phyloP scores from a whole-genome alignment of 805 yeast genomes.

The Metschnikowia gelsemii region DNA sequence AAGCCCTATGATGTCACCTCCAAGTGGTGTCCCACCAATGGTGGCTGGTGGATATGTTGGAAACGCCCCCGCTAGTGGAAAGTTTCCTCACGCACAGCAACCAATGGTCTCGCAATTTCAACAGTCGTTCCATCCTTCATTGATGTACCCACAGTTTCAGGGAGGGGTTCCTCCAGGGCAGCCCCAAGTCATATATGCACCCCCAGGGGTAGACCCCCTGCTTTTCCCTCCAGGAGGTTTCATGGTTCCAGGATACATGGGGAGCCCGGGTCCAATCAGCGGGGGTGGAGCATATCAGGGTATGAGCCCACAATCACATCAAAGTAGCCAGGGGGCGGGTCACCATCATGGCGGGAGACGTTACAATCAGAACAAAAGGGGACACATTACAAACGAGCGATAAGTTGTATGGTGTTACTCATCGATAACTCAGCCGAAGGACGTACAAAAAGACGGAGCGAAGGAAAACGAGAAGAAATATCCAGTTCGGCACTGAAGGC shows the following conservation, averaged over 20 bases:
- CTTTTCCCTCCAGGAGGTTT: slow-evolving; percentile 38
- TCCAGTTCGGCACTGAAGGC: too few relatives aligned
- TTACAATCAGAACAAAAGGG: slow-evolving; percentile 15
- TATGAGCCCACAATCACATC: slow-evolving; percentile 8
- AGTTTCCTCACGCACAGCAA: slow-evolving; percentile 31
- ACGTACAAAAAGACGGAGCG: too few relatives aligned
- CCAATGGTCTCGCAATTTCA: slow-evolving; percentile 37
- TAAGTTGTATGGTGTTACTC: not conserved
- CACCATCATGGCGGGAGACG: slow-evolving; percentile 17
- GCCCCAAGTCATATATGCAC: slow-evolving; percentile 34
- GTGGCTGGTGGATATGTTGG: slow-evolving; percentile 18
- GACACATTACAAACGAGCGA: slow-evolving; percentile 3
- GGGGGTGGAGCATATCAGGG: slow-evolving; percentile 24
- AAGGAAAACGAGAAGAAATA: too few relatives aligned
- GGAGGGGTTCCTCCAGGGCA: slow-evolving; percentile 34
- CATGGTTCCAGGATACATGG: slow-evolving; percentile 33
- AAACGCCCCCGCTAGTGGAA: slow-evolving; percentile 15
- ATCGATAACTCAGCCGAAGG: too few relatives aligned
- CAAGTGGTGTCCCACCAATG: slow-evolving; percentile 23
- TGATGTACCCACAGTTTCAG: slow-evolving; percentile 38
- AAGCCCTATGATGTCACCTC: slow-evolving; percentile 28
- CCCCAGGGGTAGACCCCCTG: slow-evolving; percentile 32
- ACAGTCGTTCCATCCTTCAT: slow-evolving; percentile 39
- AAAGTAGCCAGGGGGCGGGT: slow-evolving; percentile 5
- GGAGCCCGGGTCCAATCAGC: slow-evolving; percentile 28